phyloP scores from a whole-genome alignment of 164 flowering plant species.

The Vitis rupestris region DNA sequence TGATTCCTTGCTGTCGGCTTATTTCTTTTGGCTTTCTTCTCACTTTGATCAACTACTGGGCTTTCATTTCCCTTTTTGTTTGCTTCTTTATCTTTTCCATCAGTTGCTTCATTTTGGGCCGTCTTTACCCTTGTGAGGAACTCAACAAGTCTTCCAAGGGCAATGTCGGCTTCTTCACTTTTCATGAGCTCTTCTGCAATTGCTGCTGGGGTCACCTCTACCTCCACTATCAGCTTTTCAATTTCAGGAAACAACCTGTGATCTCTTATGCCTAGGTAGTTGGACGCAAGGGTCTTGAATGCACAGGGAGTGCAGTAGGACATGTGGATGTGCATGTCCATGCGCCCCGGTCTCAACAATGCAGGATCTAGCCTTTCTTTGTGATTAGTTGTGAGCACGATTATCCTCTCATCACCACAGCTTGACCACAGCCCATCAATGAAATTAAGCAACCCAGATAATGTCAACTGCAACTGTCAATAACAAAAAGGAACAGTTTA shows the following conservation, averaged over 20 bases:
- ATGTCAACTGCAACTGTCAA: too few relatives aligned
- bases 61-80: not conserved
- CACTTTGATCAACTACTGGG: not conserved
- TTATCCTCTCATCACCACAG: slow-evolving; percentile 10
- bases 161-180: slow-evolving; percentile 10
- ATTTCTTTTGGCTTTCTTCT: not conserved
- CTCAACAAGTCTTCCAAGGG: slow-evolving; percentile 2
- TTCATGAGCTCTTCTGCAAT: slow-evolving; percentile 13
- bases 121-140: slow-evolving; percentile 5
- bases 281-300: slow-evolving; percentile 17
- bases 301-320: slow-evolving; percentile 1
- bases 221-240: slow-evolving; percentile 4
- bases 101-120: slow-evolving; percentile 2
- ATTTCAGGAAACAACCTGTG: slow-evolving; percentile 12
- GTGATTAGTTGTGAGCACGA: slow-evolving; percentile 32
- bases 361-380: slow-evolving; percentile 10
- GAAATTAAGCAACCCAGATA: too few relatives aligned
- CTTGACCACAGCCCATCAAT: too few relatives aligned
- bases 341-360: slow-evolving; percentile 24
- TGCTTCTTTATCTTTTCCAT: not conserved
- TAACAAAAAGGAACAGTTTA: too few relatives aligned
- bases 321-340: slow-evolving; percentile 34
- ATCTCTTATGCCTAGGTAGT: slow-evolving; percentile 12
- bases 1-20: not conserved
- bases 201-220: slow-evolving; percentile 20